These are phyloP conservation scores for Claviceps citrina DNA, from an alignment of 2,329 filamentous ascomycete genomes.

Conservation along the genomic window DNA sequence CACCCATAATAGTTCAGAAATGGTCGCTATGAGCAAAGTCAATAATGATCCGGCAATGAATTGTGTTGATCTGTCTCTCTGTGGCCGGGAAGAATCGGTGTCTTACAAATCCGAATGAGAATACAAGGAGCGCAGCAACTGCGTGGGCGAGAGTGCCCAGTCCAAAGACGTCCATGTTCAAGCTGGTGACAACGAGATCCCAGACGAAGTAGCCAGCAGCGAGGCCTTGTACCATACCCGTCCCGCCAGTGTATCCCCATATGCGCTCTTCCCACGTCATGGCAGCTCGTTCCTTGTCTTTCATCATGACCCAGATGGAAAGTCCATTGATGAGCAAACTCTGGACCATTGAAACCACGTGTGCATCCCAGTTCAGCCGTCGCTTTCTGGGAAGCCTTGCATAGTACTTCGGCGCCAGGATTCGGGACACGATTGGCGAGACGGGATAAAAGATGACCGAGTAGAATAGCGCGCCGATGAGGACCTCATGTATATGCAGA, in stretches of 20 bases:
- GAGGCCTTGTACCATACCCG: conserved; percentile 59
- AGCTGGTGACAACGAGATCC: conserved; percentile 57
- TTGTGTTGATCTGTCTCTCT: neutral
- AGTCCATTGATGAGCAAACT: conserved; percentile 54
- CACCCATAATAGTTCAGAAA: conserved; percentile 73
- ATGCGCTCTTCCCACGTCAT: conserved; percentile 56
- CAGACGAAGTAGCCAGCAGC: conserved; percentile 73
- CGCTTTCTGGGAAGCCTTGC: conserved; percentile 45
- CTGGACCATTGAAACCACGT: conserved; percentile 73
- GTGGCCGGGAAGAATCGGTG: neutral
- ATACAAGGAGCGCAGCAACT: conserved; percentile 56
- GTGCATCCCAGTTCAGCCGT: conserved; percentile 67
- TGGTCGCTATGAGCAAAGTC: conserved; percentile 41
- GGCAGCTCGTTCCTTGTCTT: conserved; percentile 48
- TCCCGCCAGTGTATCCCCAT: conserved; percentile 61
- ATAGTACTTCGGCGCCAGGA: conserved; percentile 50
- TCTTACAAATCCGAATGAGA: conserved; percentile 65
- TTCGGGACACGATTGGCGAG: conserved; percentile 49
- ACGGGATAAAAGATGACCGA: conserved; percentile 49
- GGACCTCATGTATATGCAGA: conserved; percentile 62
- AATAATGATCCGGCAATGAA: neutral
- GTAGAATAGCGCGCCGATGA: conserved; percentile 52
- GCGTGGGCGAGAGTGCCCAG: conserved; percentile 66
- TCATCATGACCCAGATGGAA: conserved; percentile 58
- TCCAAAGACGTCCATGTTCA: conserved; percentile 58